A percentile compares a stretch with the other conserved stretches of the same genome.
phyloP scores from a whole-genome alignment of 495 filamentous ascomycete species.

The Lasiosphaeris hirsuta region DNA sequence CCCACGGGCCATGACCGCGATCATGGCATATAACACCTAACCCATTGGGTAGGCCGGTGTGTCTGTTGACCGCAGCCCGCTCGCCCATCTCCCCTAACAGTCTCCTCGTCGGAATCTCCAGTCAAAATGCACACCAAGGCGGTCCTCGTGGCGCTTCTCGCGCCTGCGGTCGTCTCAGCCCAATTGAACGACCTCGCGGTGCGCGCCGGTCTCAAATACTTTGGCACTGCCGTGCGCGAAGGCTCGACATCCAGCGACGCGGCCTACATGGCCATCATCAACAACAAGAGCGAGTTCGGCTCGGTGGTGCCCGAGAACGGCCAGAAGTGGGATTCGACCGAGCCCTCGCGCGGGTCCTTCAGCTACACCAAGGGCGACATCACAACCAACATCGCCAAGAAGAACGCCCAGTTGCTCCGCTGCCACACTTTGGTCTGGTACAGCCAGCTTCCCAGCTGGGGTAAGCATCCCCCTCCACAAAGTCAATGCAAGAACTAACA shows the following conservation, averaged over 20 bases:
- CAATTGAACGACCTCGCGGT: slow-evolving; percentile 52
- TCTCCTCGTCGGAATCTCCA: neutral
- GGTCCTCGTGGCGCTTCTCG: slow-evolving; percentile 27
- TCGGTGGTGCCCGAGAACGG: slow-evolving; percentile 58
- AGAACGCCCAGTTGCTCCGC: slow-evolving; percentile 52
- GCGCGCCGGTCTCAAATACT: slow-evolving; percentile 52
- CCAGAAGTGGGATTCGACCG: slow-evolving; percentile 51
- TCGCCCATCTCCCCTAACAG: neutral
- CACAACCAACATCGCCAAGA: slow-evolving; percentile 47
- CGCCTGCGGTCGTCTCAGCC: slow-evolving; percentile 28
- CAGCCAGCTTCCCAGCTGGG: slow-evolving; percentile 57
- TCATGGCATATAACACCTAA: too few relatives aligned
- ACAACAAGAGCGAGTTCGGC: slow-evolving; percentile 54
- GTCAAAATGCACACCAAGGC: slow-evolving; percentile 25
- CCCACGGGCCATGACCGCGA: too few relatives aligned
- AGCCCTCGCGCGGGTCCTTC: slow-evolving; percentile 44
- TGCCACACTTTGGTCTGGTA: slow-evolving; percentile 65
- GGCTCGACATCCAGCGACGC: slow-evolving; percentile 45
- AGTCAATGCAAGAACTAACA: slow-evolving; percentile 47
- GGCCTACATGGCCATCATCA: slow-evolving; percentile 44
- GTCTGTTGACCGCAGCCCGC: neutral
- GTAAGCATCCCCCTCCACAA: slow-evolving; percentile 17
- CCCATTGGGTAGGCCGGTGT: neutral
- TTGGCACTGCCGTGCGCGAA: slow-evolving; percentile 59
- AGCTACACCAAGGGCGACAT: slow-evolving; percentile 48